Percentiles rank a stretch among this genome's conserved stretches.
phyloP scores from a whole-genome alignment of 129 eudicot genomes.

The Escallonia rubra region DNA sequence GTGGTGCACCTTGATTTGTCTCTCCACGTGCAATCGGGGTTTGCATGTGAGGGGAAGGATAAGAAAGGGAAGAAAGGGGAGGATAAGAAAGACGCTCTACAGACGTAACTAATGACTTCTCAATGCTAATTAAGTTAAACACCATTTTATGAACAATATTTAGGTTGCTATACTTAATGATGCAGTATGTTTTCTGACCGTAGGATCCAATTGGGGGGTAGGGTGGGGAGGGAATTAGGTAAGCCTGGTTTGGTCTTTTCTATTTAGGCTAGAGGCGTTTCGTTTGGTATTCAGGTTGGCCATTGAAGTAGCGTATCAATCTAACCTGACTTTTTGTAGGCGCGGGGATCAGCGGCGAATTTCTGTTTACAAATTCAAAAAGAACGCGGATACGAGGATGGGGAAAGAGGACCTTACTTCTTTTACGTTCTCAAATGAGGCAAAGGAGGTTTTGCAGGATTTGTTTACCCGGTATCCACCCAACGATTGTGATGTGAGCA shows the following conservation, averaged over 20 bases:
- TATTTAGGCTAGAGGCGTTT: neutral
- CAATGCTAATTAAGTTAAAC: too few relatives aligned
- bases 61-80: too few relatives aligned
- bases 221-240: neutral
- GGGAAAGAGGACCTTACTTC: constrained; percentile 35
- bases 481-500: constrained; percentile 30
- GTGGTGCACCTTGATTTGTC: too few relatives aligned
- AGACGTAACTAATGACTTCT: too few relatives aligned
- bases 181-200: too few relatives aligned
- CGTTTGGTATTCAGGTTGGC: neutral
- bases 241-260: neutral
- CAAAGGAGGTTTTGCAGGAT: constrained; percentile 53
- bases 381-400: constrained; percentile 16
- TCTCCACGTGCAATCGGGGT: too few relatives aligned
- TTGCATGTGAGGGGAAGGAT: too few relatives aligned
- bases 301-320: neutral
- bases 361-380: constrained; percentile 48
- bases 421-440: constrained; percentile 69
- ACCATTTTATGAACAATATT: too few relatives aligned
- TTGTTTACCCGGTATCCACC: constrained; percentile 75
- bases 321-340: constrained; percentile 38
- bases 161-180: too few relatives aligned
- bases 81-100: too few relatives aligned
- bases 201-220: too few relatives aligned
- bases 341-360: constrained; percentile 41